Conservation (phyloP, 306 rosid genomes). For the Sindora glabra region DNA sequence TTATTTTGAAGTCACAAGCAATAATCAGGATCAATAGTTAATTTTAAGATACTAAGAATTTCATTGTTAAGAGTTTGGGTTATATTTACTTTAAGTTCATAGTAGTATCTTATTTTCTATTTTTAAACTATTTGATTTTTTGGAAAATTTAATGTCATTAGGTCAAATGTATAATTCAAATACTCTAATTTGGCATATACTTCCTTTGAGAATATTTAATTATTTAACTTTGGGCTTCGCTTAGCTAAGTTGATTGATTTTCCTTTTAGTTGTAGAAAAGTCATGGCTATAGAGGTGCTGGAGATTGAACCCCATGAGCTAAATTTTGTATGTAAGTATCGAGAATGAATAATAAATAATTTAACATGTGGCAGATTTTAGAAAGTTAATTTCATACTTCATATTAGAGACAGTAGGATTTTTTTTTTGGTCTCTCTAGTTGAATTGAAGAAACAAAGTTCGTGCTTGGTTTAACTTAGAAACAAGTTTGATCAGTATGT, state of each 20-base stretch:
- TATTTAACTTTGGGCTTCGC: background rate
- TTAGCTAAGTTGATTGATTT: background rate
- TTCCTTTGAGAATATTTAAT: background rate
- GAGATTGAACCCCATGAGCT: conserved; percentile 65
- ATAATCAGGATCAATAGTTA: too few species aligned
- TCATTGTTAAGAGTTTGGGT: too few species aligned
- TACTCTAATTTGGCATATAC: background rate
- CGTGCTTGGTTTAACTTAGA: conserved; percentile 56
- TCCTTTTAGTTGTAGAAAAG: conserved; percentile 5
- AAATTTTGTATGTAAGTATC: conserved; percentile 65
- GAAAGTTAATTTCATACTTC: background rate
- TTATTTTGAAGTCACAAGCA: too few species aligned
- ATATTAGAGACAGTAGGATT: too few species aligned
- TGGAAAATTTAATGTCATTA: background rate
- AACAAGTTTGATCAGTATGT: conserved; percentile 56
- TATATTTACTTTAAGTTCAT: too few species aligned
- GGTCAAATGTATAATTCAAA: background rate
- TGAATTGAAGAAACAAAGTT: conserved; percentile 81
- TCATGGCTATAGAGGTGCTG: conserved; percentile 65
- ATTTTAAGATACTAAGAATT: too few species aligned
- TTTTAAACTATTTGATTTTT: background rate
- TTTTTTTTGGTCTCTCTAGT: conserved; percentile 39
- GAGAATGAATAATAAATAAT: too few species aligned
- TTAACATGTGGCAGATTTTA: too few species aligned
- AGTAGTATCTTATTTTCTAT: background rate